A percentile compares a stretch with the other conserved stretches of the same genome.
phyloP scores from a whole-genome alignment of 495 filamentous ascomycete genomes.

The Neurospora sp. region DNA sequence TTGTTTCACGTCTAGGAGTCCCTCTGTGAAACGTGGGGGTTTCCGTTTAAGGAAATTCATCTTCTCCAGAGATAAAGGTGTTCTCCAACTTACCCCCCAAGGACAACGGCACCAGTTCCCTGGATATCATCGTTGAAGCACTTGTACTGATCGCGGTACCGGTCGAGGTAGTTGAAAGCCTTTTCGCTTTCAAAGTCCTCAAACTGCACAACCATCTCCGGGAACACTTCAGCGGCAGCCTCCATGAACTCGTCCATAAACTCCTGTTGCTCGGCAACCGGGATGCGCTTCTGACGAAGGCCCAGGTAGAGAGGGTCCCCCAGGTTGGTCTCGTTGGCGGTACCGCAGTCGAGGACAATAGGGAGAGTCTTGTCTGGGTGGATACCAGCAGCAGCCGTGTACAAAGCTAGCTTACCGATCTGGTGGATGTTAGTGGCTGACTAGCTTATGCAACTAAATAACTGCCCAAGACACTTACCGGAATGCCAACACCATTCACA shows the following conservation, averaged over 20 bases:
- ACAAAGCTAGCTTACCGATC: constrained; percentile 82
- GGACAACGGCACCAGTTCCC: constrained; percentile 91
- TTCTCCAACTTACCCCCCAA: constrained; percentile 54
- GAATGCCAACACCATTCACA: constrained; percentile 96
- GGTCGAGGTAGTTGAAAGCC: constrained; percentile 86
- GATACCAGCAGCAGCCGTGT: constrained; percentile 95
- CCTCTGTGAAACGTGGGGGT: not conserved
- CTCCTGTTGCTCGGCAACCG: constrained; percentile 72
- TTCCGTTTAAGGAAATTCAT: not conserved
- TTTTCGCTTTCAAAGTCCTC: constrained; percentile 93
- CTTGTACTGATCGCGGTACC: constrained; percentile 78
- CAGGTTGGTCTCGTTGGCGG: constrained; percentile 77
- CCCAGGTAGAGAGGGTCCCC: constrained; percentile 94
- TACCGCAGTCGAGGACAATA: constrained; percentile 85
- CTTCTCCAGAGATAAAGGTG: not conserved
- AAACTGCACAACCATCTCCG: constrained; percentile 92
- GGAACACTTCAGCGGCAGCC: constrained; percentile 78
- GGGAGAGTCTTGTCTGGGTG: constrained; percentile 85
- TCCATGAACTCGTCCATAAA: constrained; percentile 98
- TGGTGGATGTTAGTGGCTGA: constrained; percentile 18
- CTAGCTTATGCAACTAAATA: not conserved
- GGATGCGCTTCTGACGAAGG: constrained; percentile 69
- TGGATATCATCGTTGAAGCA: constrained; percentile 99
- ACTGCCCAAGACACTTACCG: constrained; percentile 48
- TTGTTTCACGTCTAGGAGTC: not conserved